These are phyloP conservation scores for Cordyceps militaris DNA, from an alignment of 2,329 filamentous ascomycete genomes.

Conservation along the genomic window DNA sequence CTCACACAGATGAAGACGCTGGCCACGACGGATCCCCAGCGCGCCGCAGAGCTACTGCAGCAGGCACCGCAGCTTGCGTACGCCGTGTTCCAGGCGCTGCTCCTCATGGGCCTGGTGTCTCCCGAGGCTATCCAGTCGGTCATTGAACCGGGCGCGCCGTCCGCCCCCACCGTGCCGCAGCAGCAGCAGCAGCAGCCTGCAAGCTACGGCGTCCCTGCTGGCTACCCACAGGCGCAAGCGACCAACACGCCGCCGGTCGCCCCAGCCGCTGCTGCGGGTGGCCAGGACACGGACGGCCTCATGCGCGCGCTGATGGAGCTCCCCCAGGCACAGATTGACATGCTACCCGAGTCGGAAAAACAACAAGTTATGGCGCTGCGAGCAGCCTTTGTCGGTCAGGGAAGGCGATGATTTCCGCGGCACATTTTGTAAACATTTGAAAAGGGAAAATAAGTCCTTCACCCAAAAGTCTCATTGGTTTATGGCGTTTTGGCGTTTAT, in stretches of 20 bases:
- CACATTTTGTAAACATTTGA: neutral
- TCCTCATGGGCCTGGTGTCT: conserved; percentile 89
- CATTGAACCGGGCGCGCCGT: conserved; percentile 53
- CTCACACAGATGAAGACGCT: conserved; percentile 90
- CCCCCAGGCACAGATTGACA: conserved; percentile 72
- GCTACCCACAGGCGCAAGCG: conserved; percentile 28
- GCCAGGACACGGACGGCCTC: conserved; percentile 61
- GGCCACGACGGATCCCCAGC: conserved; percentile 71
- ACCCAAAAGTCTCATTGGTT: neutral
- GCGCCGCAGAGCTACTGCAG: conserved; percentile 77
- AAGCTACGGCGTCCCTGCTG: conserved; percentile 19
- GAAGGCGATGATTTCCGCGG: conserved; percentile 20
- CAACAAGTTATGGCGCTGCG: conserved; percentile 74
- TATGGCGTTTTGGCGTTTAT: conserved; percentile 6
- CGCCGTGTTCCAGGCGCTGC: conserved; percentile 87
- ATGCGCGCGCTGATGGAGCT: conserved; percentile 77
- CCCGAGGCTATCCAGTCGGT: conserved; percentile 75
- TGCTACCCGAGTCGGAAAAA: conserved; percentile 66
- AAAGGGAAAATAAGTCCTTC: conserved; percentile 6
- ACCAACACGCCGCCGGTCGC: conserved; percentile 45
- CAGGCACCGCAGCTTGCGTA: conserved; percentile 90
- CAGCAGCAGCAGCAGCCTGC: conserved; percentile 25
- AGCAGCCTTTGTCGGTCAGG: conserved; percentile 48
- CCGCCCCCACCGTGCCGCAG: conserved; percentile 21
- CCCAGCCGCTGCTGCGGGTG: conserved; percentile 32